Conservation (phyloP, 768 basidiomycete genomes). For the Phaeotremella fagi region DNA sequence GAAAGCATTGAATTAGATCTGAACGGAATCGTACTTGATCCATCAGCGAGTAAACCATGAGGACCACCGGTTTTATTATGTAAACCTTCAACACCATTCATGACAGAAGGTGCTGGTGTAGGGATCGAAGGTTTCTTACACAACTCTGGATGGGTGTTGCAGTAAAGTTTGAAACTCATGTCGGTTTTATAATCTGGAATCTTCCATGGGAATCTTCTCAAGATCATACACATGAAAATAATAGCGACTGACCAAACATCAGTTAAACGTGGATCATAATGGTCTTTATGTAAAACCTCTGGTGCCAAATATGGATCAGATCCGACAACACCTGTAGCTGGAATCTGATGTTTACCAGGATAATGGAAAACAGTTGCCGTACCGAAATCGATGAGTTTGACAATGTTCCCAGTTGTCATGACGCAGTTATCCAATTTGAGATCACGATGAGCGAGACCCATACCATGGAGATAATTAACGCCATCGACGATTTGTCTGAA, state of each 20-base stretch:
- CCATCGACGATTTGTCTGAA: slow-evolving; percentile 98
- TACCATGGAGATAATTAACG: slow-evolving; percentile 93
- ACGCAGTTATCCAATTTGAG: slow-evolving; percentile 99
- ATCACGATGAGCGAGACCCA: slow-evolving; percentile 96
- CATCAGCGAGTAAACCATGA: slow-evolving; percentile 31
- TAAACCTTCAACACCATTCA: slow-evolving; percentile 19
- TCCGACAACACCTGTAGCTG: slow-evolving; percentile 85
- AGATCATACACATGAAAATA: slow-evolving; percentile 98
- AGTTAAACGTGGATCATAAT: slow-evolving; percentile 92
- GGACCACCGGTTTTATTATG: slow-evolving; percentile 26
- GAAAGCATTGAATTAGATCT: slow-evolving; percentile 19
- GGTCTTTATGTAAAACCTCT: slow-evolving; percentile 74
- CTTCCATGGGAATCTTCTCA: slow-evolving; percentile 97
- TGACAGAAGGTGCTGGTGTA: slow-evolving; percentile 36
- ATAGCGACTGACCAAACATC: slow-evolving; percentile 98
- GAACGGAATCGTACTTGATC: slow-evolving; percentile 40
- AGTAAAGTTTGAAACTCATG: slow-evolving; percentile 82
- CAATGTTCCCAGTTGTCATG: slow-evolving; percentile 89
- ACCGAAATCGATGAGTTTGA: slow-evolving; percentile 99
- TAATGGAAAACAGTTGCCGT: slow-evolving; percentile 99
- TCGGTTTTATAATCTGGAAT: slow-evolving; percentile 93
- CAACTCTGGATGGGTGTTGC: slow-evolving; percentile 87
- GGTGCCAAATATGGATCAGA: slow-evolving; percentile 98
- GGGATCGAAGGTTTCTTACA: slow-evolving; percentile 50
- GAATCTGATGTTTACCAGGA: slow-evolving; percentile 75